phyloP scores from a whole-genome alignment of 495 filamentous ascomycete species.

The Lichenothelia convexa region DNA sequence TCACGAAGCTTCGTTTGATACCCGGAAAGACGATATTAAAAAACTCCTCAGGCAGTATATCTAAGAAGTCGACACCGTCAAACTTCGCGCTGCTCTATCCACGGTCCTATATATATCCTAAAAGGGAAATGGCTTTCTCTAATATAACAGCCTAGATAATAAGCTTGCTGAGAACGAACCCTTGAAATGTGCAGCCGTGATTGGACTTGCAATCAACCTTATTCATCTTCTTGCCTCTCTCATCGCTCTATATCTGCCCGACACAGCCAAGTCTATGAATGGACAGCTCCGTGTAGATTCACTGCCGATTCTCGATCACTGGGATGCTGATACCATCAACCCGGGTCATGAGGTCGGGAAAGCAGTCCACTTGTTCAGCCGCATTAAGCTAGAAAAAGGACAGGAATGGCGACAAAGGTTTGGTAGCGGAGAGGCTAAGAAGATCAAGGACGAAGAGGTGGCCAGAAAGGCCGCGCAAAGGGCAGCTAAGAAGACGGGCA shows the following conservation, averaged over 20 bases:
- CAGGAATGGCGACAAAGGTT: slow-evolving; percentile 63
- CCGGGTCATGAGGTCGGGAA: slow-evolving; percentile 65
- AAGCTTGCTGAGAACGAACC: slow-evolving; percentile 51
- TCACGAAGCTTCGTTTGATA: slow-evolving; percentile 18
- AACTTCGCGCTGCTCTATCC: slow-evolving; percentile 51
- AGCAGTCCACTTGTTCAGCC: slow-evolving; percentile 58
- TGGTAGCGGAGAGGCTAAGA: slow-evolving; percentile 48
- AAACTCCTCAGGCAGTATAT: slow-evolving; percentile 9
- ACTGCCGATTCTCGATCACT: slow-evolving; percentile 50
- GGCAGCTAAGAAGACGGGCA: slow-evolving; percentile 32
- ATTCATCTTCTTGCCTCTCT: slow-evolving; percentile 59
- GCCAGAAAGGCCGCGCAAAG: slow-evolving; percentile 31
- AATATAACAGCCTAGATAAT: slow-evolving; percentile 67
- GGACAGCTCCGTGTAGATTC: slow-evolving; percentile 47
- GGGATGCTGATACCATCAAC: slow-evolving; percentile 40
- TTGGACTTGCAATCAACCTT: slow-evolving; percentile 58
- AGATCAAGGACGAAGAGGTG: slow-evolving; percentile 42
- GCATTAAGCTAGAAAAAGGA: slow-evolving; percentile 62
- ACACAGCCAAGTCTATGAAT: slow-evolving; percentile 50
- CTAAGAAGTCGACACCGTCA: slow-evolving; percentile 32
- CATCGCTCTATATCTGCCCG: slow-evolving; percentile 66
- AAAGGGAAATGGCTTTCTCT: slow-evolving; percentile 63
- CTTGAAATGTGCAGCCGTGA: slow-evolving; percentile 50
- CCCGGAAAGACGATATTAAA: slow-evolving; percentile 42
- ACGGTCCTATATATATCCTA: slow-evolving; percentile 50